These are phyloP conservation scores for Colletotrichum lupini DNA, from an alignment of 2,329 filamentous ascomycete species.

Conservation along the genomic window DNA sequence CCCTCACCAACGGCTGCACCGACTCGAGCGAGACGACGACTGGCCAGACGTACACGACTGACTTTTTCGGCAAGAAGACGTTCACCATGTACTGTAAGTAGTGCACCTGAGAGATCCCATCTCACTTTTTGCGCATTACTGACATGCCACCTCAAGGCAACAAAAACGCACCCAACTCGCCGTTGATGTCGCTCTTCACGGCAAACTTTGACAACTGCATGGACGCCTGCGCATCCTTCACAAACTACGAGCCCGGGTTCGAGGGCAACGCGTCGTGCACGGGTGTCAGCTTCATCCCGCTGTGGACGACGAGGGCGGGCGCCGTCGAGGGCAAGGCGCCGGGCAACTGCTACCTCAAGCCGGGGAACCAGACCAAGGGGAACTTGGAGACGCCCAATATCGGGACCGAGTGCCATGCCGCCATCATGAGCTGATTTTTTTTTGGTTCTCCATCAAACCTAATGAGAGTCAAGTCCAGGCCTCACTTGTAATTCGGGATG, in stretches of 20 bases:
- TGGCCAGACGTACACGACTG: slow-evolving; percentile 51
- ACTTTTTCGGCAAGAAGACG: slow-evolving; percentile 47
- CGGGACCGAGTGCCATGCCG: slow-evolving; percentile 50
- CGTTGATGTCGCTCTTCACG: slow-evolving; percentile 54
- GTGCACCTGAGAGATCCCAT: background rate
- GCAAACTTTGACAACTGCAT: slow-evolving; percentile 57
- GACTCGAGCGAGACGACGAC: slow-evolving; percentile 46
- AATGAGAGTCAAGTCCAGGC: background rate
- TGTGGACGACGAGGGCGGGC: slow-evolving; percentile 51
- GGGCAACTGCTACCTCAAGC: slow-evolving; percentile 59
- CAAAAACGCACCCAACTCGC: slow-evolving; percentile 49
- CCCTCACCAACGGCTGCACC: slow-evolving; percentile 54
- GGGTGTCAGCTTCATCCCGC: slow-evolving; percentile 53
- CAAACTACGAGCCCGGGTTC: slow-evolving; percentile 15
- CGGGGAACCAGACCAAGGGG: slow-evolving; percentile 46
- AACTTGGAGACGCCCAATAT: slow-evolving; percentile 45
- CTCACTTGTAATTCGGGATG: background rate
- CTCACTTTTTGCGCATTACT: background rate
- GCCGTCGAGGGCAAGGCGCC: slow-evolving; percentile 49
- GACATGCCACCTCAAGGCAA: slow-evolving; percentile 40
- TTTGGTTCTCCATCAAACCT: background rate
- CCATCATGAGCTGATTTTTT: slow-evolving; percentile 38
- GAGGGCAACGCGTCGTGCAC: slow-evolving; percentile 42
- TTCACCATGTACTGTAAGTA: slow-evolving; percentile 54
- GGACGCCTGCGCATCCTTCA: slow-evolving; percentile 56